Evolutionary conservation across 2,329 filamentous ascomycete species (phyloP), one percentile per base, ranked within the genome.

Genomic region (Diplodia scrobiculata): DNA sequence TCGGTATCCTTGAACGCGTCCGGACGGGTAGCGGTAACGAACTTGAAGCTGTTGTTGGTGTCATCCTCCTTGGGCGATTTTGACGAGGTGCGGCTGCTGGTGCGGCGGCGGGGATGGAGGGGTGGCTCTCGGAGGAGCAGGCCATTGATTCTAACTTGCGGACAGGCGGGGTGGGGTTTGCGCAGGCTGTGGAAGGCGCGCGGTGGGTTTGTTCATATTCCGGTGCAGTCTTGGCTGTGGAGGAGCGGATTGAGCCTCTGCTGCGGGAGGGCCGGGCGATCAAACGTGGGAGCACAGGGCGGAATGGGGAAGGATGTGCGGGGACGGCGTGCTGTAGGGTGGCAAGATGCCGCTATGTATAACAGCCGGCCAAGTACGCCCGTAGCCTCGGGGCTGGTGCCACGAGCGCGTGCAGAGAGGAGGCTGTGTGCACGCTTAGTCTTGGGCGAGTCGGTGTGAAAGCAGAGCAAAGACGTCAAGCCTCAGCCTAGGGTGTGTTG

Each of bases 21-120:
- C 27, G 71, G 76, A 14, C 71, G 72, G 34, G 52, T 73, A 62
- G 71, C 73, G 32, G 74, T 77, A 67, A 79, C 75, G 66, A 75
- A 79, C 3, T 68, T 68, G 45, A 77, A 68, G 38, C 51, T 66
- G 66, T 67, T 66, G 66, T 51, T 62, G 47, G 47, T 29, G 32
- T 63, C 60, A 17, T 66, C 54, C 36, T 32, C 29, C 17, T 51
- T 48, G 10, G 65, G 59, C 48, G 65, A 67, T 36, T 41, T 58
- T 10, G 55, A 63, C 36, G 55, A 63, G 48, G 47, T 50, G 48
- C 54, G 54, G 54, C 54, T 66, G 13, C 54, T 62, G 17, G 34
- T 27, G 52, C 45, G 45, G 29, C 7, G 19, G 62, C 52, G 36
- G 62, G 41, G 41, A 53, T 21, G 19, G 63, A 25, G 51, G 52